Conservation (phyloP, 495 filamentous ascomycete genomes). For the Lasiosphaeria miniovina region DNA sequence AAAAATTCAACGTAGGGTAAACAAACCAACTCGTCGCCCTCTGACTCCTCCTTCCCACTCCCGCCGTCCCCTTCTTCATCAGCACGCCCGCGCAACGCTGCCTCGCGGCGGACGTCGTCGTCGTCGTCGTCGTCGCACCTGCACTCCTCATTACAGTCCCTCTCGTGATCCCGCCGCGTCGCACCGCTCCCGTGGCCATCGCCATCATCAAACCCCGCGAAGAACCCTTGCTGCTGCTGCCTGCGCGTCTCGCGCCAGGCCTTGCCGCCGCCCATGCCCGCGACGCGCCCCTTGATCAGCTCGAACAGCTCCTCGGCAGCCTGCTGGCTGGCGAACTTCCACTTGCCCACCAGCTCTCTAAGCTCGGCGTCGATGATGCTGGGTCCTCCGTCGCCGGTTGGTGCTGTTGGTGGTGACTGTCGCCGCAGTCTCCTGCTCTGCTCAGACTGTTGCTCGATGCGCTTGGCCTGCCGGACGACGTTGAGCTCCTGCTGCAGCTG, state of each 20-base stretch:
- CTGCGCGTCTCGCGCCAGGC: conserved; percentile 25
- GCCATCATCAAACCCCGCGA: conserved; percentile 11
- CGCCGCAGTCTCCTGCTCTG: too few species aligned
- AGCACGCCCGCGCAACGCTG: not conserved
- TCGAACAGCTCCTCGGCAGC: conserved; percentile 34
- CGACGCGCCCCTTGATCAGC: conserved; percentile 25
- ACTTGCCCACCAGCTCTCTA: conserved; percentile 19
- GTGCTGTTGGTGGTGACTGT: not conserved
- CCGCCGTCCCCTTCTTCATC: not conserved
- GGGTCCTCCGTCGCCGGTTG: not conserved
- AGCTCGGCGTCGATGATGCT: conserved; percentile 19
- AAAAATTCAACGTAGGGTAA: not conserved
- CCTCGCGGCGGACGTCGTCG: conserved; percentile 1
- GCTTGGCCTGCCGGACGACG: conserved; percentile 20
- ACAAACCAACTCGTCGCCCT: conserved; percentile 18
- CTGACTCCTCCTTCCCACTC: conserved; percentile 4
- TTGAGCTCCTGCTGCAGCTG: conserved; percentile 15
- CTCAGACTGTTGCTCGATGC: conserved; percentile 16
- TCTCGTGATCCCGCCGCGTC: not conserved
- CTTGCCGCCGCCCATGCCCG: conserved; percentile 26
- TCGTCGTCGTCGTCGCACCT: conserved; percentile 5
- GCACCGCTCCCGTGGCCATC: not conserved
- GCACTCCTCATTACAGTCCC: not conserved
- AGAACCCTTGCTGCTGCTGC: conserved; percentile 7
- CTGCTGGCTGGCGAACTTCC: conserved; percentile 24